These are phyloP conservation scores for Plasmodium reichenowi DNA, from an alignment of 169 alveolate species.

Conservation along the genomic window DNA sequence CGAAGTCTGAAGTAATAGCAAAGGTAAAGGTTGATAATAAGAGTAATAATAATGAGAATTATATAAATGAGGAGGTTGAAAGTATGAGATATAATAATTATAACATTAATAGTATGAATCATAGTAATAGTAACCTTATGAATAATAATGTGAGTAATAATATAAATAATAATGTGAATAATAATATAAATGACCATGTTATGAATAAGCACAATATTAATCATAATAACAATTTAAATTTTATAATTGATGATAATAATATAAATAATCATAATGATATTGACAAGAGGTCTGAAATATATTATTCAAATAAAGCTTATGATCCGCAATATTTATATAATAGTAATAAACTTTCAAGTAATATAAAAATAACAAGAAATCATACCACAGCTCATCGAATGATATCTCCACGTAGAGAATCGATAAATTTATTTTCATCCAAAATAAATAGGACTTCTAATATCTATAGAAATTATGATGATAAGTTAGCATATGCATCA, in stretches of 20 bases:
- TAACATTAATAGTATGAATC: background rate
- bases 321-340: conserved; percentile 38
- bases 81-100: too few species aligned
- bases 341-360: conserved; percentile 31
- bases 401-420: conserved; percentile 29
- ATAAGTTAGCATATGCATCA: conserved; percentile 18
- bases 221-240: conserved; percentile 8
- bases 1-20: conserved; percentile 65
- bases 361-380: conserved; percentile 34
- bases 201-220: background rate
- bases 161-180: background rate
- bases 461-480: conserved; percentile 37
- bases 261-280: conserved; percentile 11
- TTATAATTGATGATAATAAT: conserved; percentile 20
- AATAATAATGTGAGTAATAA: background rate
- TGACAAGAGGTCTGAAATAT: conserved; percentile 30
- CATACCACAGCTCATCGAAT: conserved; percentile 35
- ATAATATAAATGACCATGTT: background rate
- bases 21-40: background rate
- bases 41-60: background rate
- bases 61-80: too few species aligned
- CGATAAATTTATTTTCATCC: conserved; percentile 35
- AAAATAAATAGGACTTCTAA: conserved; percentile 44
- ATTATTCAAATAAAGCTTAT: conserved; percentile 34
- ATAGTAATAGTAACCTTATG: background rate